Evolutionary conservation across 2,329 filamentous ascomycete species (phyloP), one percentile per base, ranked within the genome.

Genomic region (Ilyonectria robusta): DNA sequence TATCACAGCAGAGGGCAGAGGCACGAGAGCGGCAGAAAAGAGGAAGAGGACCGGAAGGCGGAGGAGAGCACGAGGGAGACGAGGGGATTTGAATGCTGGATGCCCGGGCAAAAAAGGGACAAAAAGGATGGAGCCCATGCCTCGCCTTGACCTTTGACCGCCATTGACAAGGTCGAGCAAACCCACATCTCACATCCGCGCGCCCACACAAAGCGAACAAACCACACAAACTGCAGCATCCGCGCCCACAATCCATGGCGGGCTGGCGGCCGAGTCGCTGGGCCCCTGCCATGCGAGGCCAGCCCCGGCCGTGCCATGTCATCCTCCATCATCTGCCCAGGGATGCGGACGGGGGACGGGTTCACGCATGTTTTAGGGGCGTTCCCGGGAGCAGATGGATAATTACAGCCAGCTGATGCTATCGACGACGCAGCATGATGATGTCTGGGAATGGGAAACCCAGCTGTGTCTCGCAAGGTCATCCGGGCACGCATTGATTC

Each of bases 1-100:
- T 26, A 6, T 26, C 26, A 29, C 55, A 29, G 33, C 23, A 23
- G 26, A 51, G 26, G 44, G 31, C 31, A 46, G 56, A 51, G 26
- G 26, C 50, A 47, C 7, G 42, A 60, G 35, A 35, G 13, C 33
- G 57, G 58, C 40, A 23, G 48, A 23, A 29, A 26, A 31, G 57
- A 23, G 33, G 42, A 54, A 33, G 17, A 66, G 62, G 44, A 31
- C 26, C 35, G 29, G 37, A 54, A 21, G 51, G 44, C 23, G 53
- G 62, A 37, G 31, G 40, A 51, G 33, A 48, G 29, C 35, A 46
- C 51, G 37, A 50, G 57, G 63, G 59, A 51, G 47, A 29, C 29
- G 58, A 62, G 58, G 63, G 47, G 53, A 61, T 66, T 66, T 66
- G 58, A 66, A 66, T 61, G 37, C 46, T 61, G 42, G 42, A 51